Percentiles rank a stretch among this genome's conserved stretches.
Conservation (phyloP, 2,329 filamentous ascomycete species). For the Aureobasidium namibiae region DNA sequence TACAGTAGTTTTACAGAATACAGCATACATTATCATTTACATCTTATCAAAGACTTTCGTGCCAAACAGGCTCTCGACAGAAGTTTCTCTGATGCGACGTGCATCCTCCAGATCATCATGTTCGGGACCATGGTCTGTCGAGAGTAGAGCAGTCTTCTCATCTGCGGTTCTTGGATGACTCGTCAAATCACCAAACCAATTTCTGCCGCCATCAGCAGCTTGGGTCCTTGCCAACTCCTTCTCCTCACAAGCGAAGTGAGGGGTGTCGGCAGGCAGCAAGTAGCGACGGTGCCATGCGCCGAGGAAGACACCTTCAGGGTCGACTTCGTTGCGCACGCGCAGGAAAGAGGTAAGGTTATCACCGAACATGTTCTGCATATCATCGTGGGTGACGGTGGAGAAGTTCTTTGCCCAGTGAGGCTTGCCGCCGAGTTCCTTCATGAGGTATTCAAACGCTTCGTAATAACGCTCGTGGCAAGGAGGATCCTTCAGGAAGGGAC, state of each 20-base stretch:
- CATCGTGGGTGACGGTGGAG: slow-evolving; percentile 46
- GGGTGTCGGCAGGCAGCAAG: slow-evolving; percentile 39
- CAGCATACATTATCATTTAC: slow-evolving; percentile 17
- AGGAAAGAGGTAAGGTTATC: slow-evolving; percentile 59
- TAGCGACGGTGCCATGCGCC: slow-evolving; percentile 80
- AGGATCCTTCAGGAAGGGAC: slow-evolving; percentile 70
- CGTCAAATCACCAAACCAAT: slow-evolving; percentile 26
- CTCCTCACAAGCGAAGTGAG: slow-evolving; percentile 34
- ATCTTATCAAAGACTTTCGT: slow-evolving; percentile 32
- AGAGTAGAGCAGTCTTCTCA: slow-evolving; percentile 16
- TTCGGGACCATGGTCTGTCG: slow-evolving; percentile 16
- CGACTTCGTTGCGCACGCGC: slow-evolving; percentile 58
- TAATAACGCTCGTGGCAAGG: slow-evolving; percentile 73
- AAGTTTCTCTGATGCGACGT: slow-evolving; percentile 15
- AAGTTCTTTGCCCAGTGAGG: slow-evolving; percentile 97
- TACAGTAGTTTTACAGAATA: no score
- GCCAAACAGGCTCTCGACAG: slow-evolving; percentile 21
- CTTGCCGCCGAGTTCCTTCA: slow-evolving; percentile 72
- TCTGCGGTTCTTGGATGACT: slow-evolving; percentile 11
- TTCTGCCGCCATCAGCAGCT: slow-evolving; percentile 36
- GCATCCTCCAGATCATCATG: slow-evolving; percentile 19
- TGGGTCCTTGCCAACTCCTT: slow-evolving; percentile 28
- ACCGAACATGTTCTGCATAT: slow-evolving; percentile 59
- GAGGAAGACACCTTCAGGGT: slow-evolving; percentile 79
- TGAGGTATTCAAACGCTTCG: slow-evolving; percentile 81